Base-by-base conservation (phyloP, 2,329 filamentous ascomycete species). In the Massarina eburnea region DNA sequence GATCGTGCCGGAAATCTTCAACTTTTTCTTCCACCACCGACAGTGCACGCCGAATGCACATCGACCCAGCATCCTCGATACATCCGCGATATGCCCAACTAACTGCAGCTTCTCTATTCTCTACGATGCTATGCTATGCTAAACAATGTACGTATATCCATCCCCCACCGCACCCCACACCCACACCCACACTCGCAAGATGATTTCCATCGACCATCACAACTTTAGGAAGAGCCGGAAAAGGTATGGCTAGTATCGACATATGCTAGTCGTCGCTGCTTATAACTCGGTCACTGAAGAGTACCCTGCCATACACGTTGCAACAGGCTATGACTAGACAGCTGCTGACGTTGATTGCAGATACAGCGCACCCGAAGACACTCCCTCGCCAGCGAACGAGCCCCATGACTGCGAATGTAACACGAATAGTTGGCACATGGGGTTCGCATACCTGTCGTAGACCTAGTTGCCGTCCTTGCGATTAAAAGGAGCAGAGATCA, bases 221-320 rank as follows among this genome's bases (percentile, higher is more conserved):
- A 59, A 55, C 40, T 66, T 65, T 74, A 77, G 74, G 74, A 77
- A 77, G 74, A 77, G 74, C 74, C 74, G 74, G 71, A 77, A 74
- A 74, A 77, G 73, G 72, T 69, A 75, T 70, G 70, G 70, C 71
- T 68, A 67, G 73, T 67, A 75, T 75, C 73, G 72, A 70, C 72
- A 75, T 64, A 75, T 75, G 66, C 66, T 69, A 63, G 70, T 68
- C 61, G 73, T 75, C 73, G 73, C 68, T 76, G 74, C 73, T 76
- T 76, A 76, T 70, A 74, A 68, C 55, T 62, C 64, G 72, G 71
- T 73, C 61, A 68, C 70, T 73, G 70, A 73, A 18, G 17, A 35
- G 33, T 17, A 35, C 12, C 9, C 12, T 30, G 4, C 5, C 12
- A 5, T 14, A 30, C 12, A 14, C 6, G n/a, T 30, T 30, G 27